Percentiles rank a stretch among this genome's conserved stretches.
phyloP scores from a whole-genome alignment of 257 asterid species.

The Ophiorrhiza pumila region DNA sequence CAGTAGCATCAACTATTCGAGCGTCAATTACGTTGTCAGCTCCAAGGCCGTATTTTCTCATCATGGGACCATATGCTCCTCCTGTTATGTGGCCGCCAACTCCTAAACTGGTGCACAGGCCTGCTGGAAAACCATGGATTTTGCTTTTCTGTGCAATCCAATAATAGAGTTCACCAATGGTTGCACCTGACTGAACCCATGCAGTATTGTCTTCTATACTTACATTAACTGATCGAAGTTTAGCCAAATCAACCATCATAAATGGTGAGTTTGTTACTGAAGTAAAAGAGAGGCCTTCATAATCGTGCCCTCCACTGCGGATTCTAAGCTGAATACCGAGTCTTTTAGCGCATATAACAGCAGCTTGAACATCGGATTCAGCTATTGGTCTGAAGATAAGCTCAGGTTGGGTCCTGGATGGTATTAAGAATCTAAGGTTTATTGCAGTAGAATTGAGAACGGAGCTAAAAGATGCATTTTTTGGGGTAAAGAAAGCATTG shows the following conservation, averaged over 20 bases:
- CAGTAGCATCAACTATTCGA: conserved; percentile 15
- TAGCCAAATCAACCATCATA: conserved; percentile 1
- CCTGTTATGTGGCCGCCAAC: conserved; percentile 14
- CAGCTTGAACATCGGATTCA: neutral
- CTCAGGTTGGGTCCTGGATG: neutral
- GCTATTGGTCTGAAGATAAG: neutral
- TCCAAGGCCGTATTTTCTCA: conserved; percentile 20
- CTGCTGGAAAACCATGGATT: conserved; percentile 24
- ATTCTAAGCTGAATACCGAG: conserved; percentile 15
- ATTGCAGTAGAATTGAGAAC: no score
- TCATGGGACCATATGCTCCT: conserved; percentile 22
- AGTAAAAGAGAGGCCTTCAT: conserved; percentile 18
- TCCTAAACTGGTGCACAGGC: conserved; percentile 11
- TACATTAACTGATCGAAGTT: conserved; percentile 15
- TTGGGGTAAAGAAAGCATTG: conserved; percentile 1
- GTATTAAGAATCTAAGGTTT: neutral
- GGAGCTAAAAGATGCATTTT: neutral
- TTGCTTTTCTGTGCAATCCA: conserved; percentile 19
- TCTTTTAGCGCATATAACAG: conserved; percentile 18
- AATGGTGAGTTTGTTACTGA: conserved; percentile 10
- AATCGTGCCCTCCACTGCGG: conserved; percentile 26
- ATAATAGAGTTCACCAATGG: conserved; percentile 25
- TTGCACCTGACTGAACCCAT: conserved; percentile 26
- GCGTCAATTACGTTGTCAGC: conserved; percentile 22
- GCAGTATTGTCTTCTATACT: conserved; percentile 14